A percentile compares a stretch with the other conserved stretches of the same genome.
phyloP scores from a whole-genome alignment of 1,284 basidiomycete genomes.

The Spongispora temasekensis region DNA sequence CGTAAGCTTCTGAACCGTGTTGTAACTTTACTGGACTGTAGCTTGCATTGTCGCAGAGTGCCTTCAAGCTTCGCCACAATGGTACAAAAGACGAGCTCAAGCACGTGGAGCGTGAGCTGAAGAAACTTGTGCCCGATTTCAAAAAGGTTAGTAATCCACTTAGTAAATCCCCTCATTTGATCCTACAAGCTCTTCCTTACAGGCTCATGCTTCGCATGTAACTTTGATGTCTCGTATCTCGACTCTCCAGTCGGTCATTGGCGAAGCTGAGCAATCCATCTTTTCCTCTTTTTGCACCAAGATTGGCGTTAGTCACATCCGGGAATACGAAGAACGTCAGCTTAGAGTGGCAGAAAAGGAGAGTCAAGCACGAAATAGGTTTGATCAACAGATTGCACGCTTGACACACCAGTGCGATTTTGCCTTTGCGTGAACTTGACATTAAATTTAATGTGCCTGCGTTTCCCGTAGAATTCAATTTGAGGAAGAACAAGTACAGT shows the following conservation, averaged over 20 bases:
- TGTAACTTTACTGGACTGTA: not conserved
- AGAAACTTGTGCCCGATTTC: conserved; percentile 65
- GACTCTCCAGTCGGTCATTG: conserved; percentile 59
- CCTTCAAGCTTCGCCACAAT: conserved; percentile 64
- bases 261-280: conserved; percentile 79
- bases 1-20: conserved; percentile 22
- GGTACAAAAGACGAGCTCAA: conserved; percentile 81
- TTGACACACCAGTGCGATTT: conserved; percentile 84
- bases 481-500: conserved; percentile 71
- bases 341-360: conserved; percentile 87
- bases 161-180: not conserved
- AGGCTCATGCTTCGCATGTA: conserved; percentile 58
- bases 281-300: conserved; percentile 81
- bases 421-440: not conserved
- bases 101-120: conserved; percentile 71
- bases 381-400: conserved; percentile 86
- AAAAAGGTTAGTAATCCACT: conserved; percentile 52
- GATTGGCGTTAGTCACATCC: conserved; percentile 83
- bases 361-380: conserved; percentile 81
- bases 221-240: conserved; percentile 58
- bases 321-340: conserved; percentile 94
- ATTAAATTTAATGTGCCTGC: conserved; percentile 7
- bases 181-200: not conserved
- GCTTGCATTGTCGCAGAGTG: conserved; percentile 43
- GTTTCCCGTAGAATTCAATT: conserved; percentile 64